phyloP scores from a whole-genome alignment of 495 filamentous ascomycete species.

The Annulohypoxylon nitens region DNA sequence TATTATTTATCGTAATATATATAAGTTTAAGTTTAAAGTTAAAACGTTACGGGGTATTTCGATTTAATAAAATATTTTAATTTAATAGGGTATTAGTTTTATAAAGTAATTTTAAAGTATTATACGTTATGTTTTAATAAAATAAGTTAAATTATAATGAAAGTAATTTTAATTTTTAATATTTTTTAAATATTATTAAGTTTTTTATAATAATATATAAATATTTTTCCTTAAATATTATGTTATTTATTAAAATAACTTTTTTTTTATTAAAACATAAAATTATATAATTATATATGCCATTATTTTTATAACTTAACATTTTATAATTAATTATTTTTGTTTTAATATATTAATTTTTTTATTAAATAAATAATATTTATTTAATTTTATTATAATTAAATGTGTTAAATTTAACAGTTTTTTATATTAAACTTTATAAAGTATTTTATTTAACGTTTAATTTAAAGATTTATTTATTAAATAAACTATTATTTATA shows the following conservation, averaged over 20 bases:
- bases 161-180: not conserved
- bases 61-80: too few species aligned
- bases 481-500: not conserved
- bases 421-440: not conserved
- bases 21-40: not conserved
- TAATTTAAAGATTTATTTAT: not conserved
- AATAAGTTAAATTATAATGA: not conserved
- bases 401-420: too few species aligned
- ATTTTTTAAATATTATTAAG: conserved; percentile 1
- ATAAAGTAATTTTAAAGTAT: conserved; percentile 1
- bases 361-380: not conserved
- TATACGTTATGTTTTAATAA: too few species aligned
- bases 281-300: not conserved
- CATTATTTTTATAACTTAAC: not conserved
- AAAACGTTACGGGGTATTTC: too few species aligned
- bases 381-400: not conserved
- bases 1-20: not conserved
- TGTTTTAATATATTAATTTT: conserved; percentile 1
- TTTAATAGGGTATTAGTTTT: not conserved
- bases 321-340: not conserved
- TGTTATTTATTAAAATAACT: not conserved
- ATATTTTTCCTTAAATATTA: conserved; percentile 1
- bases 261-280: not conserved
- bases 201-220: not conserved
- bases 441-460: not conserved